Base-by-base conservation (phyloP, 169 alveolate species). In the Blepharisma undulans region DNA sequence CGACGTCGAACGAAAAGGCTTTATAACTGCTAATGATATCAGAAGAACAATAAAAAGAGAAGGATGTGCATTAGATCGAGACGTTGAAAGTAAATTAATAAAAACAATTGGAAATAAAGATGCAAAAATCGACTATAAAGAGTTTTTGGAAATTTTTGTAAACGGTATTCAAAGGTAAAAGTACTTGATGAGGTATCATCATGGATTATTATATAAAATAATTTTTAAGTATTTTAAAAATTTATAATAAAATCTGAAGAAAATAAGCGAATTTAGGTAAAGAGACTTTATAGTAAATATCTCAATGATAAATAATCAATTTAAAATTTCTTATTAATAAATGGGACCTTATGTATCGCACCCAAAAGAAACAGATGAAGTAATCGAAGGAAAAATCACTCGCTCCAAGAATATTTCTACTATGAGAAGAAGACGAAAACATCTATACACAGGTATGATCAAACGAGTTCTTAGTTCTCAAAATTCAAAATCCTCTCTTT, bases 341-440 rank as follows among this genome's bases (percentile, higher is more conserved):
- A 79, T 79, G 87, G 87, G 87, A 27, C 36, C 61, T 79, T n/a
- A 29, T 29, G 3, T n/a, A 21, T 29, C 87, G 27, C 29, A 33
- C 8, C 78, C 89, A n/a, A 32, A 21, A 84, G 89, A 84, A 29
- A n/a, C 89, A 36, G 74, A 36, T 21, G 89, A 84, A 60, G 89
- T 84, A 22, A 84, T 84, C 29, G 32, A 84, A 59, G 89, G 77
- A 14, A 77, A 77, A 25, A 7, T 22, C 6, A 21, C 33, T 0
- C 27, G 78, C 8, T 84, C 89, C 6, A 29, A 22, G 7, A 66
- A 61, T 4, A 86, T 86, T 25, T 59, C 25, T 21, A 3, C 1
- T 19, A 27, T 61, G 33, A 19, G 80, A 61, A 71, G 72, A 71
- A 27, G 84, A 29, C 84, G 84, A 21, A 25, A 72, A 22, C 25